Base-by-base conservation (phyloP, 768 basidiomycete genomes). In the Rossbeevera mucosa region DNA sequence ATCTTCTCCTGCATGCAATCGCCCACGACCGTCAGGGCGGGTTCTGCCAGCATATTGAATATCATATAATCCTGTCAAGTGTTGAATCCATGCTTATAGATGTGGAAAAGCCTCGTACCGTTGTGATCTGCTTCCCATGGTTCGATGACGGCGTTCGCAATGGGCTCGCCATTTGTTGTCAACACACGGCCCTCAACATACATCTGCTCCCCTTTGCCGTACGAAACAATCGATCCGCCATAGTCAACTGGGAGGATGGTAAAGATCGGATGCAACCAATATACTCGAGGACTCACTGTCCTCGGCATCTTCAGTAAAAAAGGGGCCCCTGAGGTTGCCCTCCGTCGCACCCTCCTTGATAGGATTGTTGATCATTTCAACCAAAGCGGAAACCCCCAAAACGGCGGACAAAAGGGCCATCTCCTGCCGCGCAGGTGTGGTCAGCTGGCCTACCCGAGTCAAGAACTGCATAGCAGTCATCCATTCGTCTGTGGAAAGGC, bases 401-500 rank as follows among this genome's bases (percentile, higher is more conserved):
- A 80, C 76, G 62, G 91, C 91, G 1, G 88, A 91, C 18, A 94
- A 76, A 12, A 92, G 79, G 60, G 92, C 90, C 65, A 87, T 88
- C 63, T 94, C 91, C 72, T 81, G 80, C 28, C 81, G 80, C 47
- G 86, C 65, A 30, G 81, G 38, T 16, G 85, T 82, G 66, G 83
- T 89, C 53, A 70, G 88, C 67, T 94, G 74, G 6, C 91, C 91
- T 0, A 77, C 79, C 12, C 75, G 72, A 0, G 91, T 93, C 53
- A 94, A 71, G 70, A 94, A 94, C 51, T 86, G 66, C 59, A 94
- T 84, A 1, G 87, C 74, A 16, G 76, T 67, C 85, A 84, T 85
- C 91, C 91, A 94, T 73, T 94, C 91, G 3, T 91, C 86, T 2
- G 82, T 86, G n/a, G 90, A 89, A 48, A 93, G 68, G 52, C 78